These are phyloP conservation scores for Candida orba DNA, from an alignment of 805 yeast species.

Conservation along the genomic window DNA sequence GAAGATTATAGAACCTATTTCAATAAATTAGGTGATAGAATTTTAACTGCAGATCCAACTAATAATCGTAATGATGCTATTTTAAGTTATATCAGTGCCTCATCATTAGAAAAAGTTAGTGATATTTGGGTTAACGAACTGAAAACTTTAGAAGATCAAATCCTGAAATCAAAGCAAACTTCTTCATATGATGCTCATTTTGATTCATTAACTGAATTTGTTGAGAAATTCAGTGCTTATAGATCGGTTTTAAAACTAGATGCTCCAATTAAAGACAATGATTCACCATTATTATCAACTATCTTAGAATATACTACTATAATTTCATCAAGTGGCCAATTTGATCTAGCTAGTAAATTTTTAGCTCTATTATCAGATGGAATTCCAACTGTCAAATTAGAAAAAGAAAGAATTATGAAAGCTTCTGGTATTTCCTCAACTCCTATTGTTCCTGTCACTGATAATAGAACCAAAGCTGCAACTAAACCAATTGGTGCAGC, in stretches of 20 bases:
- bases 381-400: constrained; percentile 62
- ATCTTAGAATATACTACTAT: constrained; percentile 77
- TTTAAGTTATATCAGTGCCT: constrained; percentile 71
- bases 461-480: constrained; percentile 4
- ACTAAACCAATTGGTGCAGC: constrained; percentile 1
- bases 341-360: constrained; percentile 70
- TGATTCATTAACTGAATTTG: constrained; percentile 71
- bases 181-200: constrained; percentile 81
- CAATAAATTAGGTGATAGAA: constrained; percentile 70
- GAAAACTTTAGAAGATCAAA: constrained; percentile 36
- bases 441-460: background rate
- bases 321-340: constrained; percentile 75
- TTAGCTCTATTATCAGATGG: constrained; percentile 66
- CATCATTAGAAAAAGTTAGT: constrained; percentile 71
- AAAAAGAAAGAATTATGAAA: constrained; percentile 69
- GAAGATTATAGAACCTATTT: constrained; percentile 48
- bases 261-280: constrained; percentile 20
- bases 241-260: constrained; percentile 40
- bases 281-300: constrained; percentile 33
- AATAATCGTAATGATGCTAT: constrained; percentile 67
- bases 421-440: constrained; percentile 41
- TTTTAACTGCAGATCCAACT: constrained; percentile 40
- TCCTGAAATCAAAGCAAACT: constrained; percentile 29
- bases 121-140: constrained; percentile 80
- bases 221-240: constrained; percentile 77